Evolutionary conservation across 164 flowering plant genomes (phyloP).

Genomic region (Taxillus chinensis): DNA sequence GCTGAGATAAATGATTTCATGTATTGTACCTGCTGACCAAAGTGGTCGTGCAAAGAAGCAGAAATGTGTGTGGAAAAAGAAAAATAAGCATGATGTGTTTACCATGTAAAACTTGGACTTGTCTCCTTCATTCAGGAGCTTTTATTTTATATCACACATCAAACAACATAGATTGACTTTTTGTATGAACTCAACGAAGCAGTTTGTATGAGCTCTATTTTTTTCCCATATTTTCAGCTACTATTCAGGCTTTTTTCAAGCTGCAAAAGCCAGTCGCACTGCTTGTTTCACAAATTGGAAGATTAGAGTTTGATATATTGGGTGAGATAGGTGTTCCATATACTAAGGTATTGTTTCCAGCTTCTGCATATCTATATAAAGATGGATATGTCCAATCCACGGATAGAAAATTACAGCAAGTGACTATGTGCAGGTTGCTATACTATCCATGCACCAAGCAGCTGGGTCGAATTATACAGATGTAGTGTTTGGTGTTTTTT

Average conservation of each 20-base stretch:
- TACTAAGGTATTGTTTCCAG: constrained; percentile 33
- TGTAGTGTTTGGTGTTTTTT: constrained; percentile 67
- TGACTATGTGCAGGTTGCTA: constrained; percentile 39
- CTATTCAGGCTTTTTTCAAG: constrained; percentile 51
- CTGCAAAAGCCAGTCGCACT: constrained; percentile 43
- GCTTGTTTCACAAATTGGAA: constrained; percentile 37
- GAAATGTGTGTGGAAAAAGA: no score
- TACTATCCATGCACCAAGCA: constrained; percentile 48
- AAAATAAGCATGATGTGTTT: no score
- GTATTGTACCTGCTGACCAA: no score
- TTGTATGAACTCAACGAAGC: not conserved
- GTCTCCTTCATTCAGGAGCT: no score
- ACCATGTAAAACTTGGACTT: no score
- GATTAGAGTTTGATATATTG: constrained; percentile 51
- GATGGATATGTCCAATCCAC: not conserved
- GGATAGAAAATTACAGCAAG: not conserved
- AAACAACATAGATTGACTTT: no score
- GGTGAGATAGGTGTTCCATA: constrained; percentile 51
- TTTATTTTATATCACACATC: no score
- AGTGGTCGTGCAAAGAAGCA: no score
- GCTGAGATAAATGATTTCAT: no score
- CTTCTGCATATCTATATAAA: not conserved
- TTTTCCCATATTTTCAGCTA: constrained; percentile 27
- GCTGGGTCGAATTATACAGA: constrained; percentile 38
- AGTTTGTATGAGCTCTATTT: not conserved